Conservation (phyloP, 2,329 filamentous ascomycete species). For the Septoria linicola region DNA sequence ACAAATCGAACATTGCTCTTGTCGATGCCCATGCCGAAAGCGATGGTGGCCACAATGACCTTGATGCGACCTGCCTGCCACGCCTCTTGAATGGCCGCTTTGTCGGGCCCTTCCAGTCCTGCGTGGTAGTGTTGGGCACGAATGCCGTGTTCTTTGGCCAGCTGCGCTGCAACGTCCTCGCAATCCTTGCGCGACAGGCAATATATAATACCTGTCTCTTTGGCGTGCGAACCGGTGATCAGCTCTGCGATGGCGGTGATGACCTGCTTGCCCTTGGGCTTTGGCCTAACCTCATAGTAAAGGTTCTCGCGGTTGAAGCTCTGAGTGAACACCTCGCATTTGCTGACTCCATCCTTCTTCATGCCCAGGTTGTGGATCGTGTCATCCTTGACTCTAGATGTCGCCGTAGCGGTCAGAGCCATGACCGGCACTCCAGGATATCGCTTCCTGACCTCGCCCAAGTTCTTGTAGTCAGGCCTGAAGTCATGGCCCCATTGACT, state of each 20-base stretch:
- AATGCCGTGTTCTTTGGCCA: slow-evolving; percentile 63
- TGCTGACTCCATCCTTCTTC: slow-evolving; percentile 42
- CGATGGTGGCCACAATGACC: slow-evolving; percentile 87
- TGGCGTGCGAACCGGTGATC: slow-evolving; percentile 68
- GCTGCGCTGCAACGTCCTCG: slow-evolving; percentile 71
- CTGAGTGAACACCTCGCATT: slow-evolving; percentile 76
- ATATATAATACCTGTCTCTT: slow-evolving; percentile 87
- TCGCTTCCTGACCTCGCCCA: slow-evolving; percentile 70
- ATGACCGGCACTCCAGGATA: slow-evolving; percentile 85
- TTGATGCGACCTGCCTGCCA: slow-evolving; percentile 82
- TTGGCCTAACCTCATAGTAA: slow-evolving; percentile 78
- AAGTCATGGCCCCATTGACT: slow-evolving; percentile 99
- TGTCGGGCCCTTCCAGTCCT: slow-evolving; percentile 65
- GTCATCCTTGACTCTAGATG: slow-evolving; percentile 86
- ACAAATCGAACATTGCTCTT: slow-evolving; percentile 96
- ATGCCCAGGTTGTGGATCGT: slow-evolving; percentile 91
- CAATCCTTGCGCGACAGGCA: slow-evolving; percentile 82
- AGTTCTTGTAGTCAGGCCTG: slow-evolving; percentile 86
- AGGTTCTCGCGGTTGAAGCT: slow-evolving; percentile 98
- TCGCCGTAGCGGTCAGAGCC: slow-evolving; percentile 93
- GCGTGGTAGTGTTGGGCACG: slow-evolving; percentile 85
- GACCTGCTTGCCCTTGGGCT: slow-evolving; percentile 55
- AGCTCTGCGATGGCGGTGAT: slow-evolving; percentile 59
- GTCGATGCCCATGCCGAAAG: slow-evolving; percentile 99
- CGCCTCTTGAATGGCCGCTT: slow-evolving; percentile 67